Evolutionary conservation across 2,329 filamentous ascomycete genomes (phyloP).

Genomic region (Sphaerulina populicola): DNA sequence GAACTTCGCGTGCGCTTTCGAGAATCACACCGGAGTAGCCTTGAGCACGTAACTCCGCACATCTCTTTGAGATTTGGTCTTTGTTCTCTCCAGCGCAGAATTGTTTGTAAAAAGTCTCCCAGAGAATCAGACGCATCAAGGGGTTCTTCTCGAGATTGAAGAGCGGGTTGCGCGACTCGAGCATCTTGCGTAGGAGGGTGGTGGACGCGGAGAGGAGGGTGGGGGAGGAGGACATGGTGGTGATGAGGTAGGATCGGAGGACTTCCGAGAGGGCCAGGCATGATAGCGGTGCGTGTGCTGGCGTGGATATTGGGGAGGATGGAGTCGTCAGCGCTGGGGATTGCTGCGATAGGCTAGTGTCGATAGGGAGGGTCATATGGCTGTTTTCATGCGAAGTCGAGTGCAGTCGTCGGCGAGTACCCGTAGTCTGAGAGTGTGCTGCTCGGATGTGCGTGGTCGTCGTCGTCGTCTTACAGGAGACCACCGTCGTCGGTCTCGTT

Average conservation of each 20-base stretch:
- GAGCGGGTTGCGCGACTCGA: constrained; percentile 57
- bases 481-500: neutral
- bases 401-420: constrained; percentile 10
- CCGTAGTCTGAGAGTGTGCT: neutral
- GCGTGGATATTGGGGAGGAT: neutral
- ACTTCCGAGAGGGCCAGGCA: constrained; percentile 59
- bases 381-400: constrained; percentile 12
- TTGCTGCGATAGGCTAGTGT: neutral
- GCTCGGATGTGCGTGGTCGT: constrained; percentile 8
- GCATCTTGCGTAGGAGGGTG: constrained; percentile 57
- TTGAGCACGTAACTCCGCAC: constrained; percentile 58
- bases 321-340: neutral
- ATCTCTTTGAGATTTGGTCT: constrained; percentile 58
- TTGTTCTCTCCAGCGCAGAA: constrained; percentile 79
- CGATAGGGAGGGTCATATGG: constrained; percentile 5
- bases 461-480: constrained; percentile 2
- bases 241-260: constrained; percentile 61
- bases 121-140: constrained; percentile 60
- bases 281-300: constrained; percentile 45
- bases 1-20: constrained; percentile 74
- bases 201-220: constrained; percentile 63
- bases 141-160: constrained; percentile 70
- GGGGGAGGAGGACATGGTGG: constrained; percentile 60
- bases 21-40: constrained; percentile 80
- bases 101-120: constrained; percentile 79